Conservation (phyloP, 2,329 filamentous ascomycete genomes). For the Fusarium chlamydosporum region DNA sequence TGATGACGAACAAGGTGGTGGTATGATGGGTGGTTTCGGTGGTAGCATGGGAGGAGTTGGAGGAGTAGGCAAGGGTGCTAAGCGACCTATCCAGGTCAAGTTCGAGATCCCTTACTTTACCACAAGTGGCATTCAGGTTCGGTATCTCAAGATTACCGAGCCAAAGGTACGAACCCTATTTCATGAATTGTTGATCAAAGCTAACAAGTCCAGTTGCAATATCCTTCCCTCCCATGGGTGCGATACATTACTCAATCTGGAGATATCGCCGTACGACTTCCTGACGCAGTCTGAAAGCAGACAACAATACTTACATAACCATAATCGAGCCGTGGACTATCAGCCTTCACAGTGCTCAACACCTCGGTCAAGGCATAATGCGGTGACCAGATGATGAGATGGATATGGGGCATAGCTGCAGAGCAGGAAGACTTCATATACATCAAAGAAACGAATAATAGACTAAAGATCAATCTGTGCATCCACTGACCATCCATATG, state of each 20-base stretch:
- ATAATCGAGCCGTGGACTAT: constrained; percentile 28
- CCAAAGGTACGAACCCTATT: constrained; percentile 81
- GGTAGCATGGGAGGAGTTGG: constrained; percentile 94
- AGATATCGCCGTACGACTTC: constrained; percentile 93
- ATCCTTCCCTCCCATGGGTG: constrained; percentile 96
- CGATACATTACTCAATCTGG: constrained; percentile 98
- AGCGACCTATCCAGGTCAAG: constrained; percentile 97
- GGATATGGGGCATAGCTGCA: constrained; percentile 37
- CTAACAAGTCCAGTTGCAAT: constrained; percentile 80
- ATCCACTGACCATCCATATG: neutral
- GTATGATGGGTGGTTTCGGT: constrained; percentile 97
- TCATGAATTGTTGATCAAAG: neutral
- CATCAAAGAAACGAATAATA: constrained; percentile 50
- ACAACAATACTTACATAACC: constrained; percentile 36
- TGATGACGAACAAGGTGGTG: constrained; percentile 94
- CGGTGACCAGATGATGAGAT: constrained; percentile 28
- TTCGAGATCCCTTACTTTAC: constrained; percentile 99
- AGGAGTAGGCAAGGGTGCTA: constrained; percentile 83
- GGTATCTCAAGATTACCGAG: constrained; percentile 99
- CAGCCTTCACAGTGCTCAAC: constrained; percentile 4
- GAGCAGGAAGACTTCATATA: constrained; percentile 42
- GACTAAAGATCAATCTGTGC: constrained; percentile 42
- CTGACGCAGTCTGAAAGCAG: constrained; percentile 79
- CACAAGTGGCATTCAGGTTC: constrained; percentile 98
- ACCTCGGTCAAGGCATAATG: constrained; percentile 17